Conservation (phyloP, 352 stramenopile genomes). For the Pythium dissotocum region DNA sequence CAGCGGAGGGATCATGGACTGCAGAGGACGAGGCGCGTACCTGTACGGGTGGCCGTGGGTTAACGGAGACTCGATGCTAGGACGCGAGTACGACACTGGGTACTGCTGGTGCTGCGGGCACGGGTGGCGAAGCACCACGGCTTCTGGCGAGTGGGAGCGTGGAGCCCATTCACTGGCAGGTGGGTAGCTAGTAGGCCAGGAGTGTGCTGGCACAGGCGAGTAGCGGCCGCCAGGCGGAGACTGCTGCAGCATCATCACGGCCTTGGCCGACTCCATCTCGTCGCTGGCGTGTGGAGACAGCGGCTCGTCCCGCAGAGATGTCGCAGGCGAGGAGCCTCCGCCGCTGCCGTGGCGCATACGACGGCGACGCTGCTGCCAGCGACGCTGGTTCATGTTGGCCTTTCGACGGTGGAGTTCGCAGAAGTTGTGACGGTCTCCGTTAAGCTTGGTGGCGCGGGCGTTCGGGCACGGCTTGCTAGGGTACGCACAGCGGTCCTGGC, state of each 20-base stretch:
- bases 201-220: constrained; percentile 10
- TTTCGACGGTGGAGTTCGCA: constrained; percentile 40
- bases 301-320: not conserved
- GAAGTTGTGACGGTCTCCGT: constrained; percentile 39
- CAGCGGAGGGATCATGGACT: constrained; percentile 21
- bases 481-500: constrained; percentile 31
- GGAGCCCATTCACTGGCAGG: constrained; percentile 11
- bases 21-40: not conserved
- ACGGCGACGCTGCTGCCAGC: constrained; percentile 33
- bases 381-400: constrained; percentile 45
- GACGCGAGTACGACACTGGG: not conserved
- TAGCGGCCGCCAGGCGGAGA: constrained; percentile 1
- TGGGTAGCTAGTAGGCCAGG: constrained; percentile 21
- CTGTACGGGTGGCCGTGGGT: constrained; percentile 1
- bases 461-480: constrained; percentile 37
- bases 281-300: constrained; percentile 1
- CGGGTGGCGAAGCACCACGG: not conserved
- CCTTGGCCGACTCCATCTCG: constrained; percentile 22
- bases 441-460: constrained; percentile 39
- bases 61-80: constrained; percentile 10
- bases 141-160: not conserved
- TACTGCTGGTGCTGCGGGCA: not conserved
- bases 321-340: not conserved
- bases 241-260: constrained; percentile 27
- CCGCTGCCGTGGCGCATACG: constrained; percentile 14